Percentiles rank a stretch among this genome's conserved stretches.
These are phyloP conservation scores for Chalaropsis thielavioides DNA, from an alignment of 2,329 filamentous ascomycete genomes.

Conservation along the genomic window DNA sequence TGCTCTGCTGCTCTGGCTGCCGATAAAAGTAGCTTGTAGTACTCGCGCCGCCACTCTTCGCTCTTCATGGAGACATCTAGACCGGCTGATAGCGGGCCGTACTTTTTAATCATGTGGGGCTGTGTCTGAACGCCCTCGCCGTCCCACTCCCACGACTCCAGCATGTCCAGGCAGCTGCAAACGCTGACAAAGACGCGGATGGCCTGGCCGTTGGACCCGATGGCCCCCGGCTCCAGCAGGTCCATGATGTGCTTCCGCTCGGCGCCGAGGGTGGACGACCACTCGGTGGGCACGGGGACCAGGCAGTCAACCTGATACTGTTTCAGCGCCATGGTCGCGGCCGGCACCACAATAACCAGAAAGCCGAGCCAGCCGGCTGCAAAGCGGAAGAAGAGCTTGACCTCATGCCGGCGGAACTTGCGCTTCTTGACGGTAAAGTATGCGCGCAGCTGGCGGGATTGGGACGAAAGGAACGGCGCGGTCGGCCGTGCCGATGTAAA, in stretches of 20 bases:
- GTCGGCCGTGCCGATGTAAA: slow-evolving; percentile 29
- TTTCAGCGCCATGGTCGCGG: slow-evolving; percentile 6
- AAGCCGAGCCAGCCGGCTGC: slow-evolving; percentile 13
- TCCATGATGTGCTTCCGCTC: slow-evolving; percentile 11
- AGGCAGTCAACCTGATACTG: slow-evolving; percentile 13
- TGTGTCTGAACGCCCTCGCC: slow-evolving; percentile 15
- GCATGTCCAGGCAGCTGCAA: slow-evolving; percentile 8
- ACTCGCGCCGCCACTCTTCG: slow-evolving; percentile 74
- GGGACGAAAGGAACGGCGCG: slow-evolving; percentile 38
- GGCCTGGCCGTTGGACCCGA: slow-evolving; percentile 5
- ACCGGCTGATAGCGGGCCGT: slow-evolving; percentile 22
- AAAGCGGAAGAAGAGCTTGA: slow-evolving; percentile 52
- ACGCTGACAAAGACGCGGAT: slow-evolving; percentile 5
- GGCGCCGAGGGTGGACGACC: neutral
- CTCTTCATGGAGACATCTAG: slow-evolving; percentile 61
- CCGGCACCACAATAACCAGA: slow-evolving; percentile 5
- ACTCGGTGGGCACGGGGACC: slow-evolving; percentile 16
- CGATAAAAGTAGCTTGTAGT: slow-evolving; percentile 69
- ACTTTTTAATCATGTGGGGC: slow-evolving; percentile 7
- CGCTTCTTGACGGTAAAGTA: slow-evolving; percentile 68
- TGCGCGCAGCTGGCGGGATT: slow-evolving; percentile 38
- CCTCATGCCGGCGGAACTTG: slow-evolving; percentile 54
- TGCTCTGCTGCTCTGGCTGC: slow-evolving; percentile 65
- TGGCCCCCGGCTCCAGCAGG: slow-evolving; percentile 11
- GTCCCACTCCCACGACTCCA: slow-evolving; percentile 14